Percentiles rank a stretch among this genome's conserved stretches.
phyloP scores from a whole-genome alignment of 1,139 yeast genomes.

The Kodamaea anthophila region DNA sequence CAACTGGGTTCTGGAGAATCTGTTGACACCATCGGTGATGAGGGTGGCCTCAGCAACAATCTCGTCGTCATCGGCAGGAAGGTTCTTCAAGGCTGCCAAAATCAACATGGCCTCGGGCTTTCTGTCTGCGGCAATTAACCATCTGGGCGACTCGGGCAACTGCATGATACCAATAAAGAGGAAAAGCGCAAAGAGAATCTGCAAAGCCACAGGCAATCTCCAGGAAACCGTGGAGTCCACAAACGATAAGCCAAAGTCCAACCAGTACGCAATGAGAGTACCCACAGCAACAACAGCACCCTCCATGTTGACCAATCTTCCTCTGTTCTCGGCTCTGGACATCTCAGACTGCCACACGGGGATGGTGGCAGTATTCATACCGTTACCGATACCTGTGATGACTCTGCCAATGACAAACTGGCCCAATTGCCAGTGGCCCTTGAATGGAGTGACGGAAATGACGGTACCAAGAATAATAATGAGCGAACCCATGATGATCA shows the following conservation, averaged over 20 bases:
- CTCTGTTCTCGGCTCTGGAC: constrained; percentile 67
- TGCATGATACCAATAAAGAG: constrained; percentile 31
- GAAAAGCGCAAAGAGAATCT: constrained; percentile 31
- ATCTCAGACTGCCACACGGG: constrained; percentile 82
- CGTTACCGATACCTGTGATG: constrained; percentile 75
- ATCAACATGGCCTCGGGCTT: constrained; percentile 43
- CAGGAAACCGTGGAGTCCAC: constrained; percentile 43
- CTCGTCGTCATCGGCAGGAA: constrained; percentile 36
- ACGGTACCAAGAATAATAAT: constrained; percentile 61
- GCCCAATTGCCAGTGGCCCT: constrained; percentile 45
- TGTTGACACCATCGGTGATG: constrained; percentile 37
- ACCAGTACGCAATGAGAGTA: constrained; percentile 69
- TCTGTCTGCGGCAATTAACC: constrained; percentile 53
- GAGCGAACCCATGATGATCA: constrained; percentile 52
- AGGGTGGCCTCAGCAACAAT: constrained; percentile 39
- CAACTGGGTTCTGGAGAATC: constrained; percentile 32
- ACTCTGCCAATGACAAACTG: constrained; percentile 73
- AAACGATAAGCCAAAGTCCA: constrained; percentile 66
- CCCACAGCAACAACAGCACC: constrained; percentile 71
- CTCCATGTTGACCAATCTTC: constrained; percentile 61
- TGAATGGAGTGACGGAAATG: constrained; percentile 55
- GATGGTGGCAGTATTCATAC: constrained; percentile 71
- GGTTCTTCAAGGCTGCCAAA: constrained; percentile 35
- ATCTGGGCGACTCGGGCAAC: constrained; percentile 71
- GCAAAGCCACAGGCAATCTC: constrained; percentile 33